Conservation (phyloP, 306 rosid genomes). For the Senna tora region DNA sequence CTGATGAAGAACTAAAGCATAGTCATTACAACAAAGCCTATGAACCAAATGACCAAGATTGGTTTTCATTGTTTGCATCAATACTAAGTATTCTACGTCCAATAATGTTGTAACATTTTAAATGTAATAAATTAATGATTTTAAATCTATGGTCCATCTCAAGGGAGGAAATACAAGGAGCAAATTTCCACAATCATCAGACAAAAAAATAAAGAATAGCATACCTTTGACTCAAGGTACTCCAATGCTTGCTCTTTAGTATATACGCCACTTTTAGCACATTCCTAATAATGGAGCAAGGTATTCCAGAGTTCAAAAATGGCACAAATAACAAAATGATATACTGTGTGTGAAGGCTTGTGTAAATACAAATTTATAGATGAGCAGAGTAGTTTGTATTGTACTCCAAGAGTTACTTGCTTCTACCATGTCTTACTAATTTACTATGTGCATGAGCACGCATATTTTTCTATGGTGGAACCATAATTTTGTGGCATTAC, state of each 20-base stretch:
- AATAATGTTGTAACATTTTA: slow-evolving; percentile 11
- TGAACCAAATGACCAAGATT: background rate
- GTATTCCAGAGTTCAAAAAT: slow-evolving; percentile 29
- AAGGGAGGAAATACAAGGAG: slow-evolving; percentile 16
- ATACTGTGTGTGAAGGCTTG: background rate
- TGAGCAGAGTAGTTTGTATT: slow-evolving; percentile 14
- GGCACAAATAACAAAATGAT: slow-evolving; percentile 24
- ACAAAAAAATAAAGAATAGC: slow-evolving; percentile 34
- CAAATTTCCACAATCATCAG: slow-evolving; percentile 15
- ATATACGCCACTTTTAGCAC: slow-evolving; percentile 60
- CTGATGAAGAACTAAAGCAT: background rate
- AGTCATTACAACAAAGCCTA: background rate
- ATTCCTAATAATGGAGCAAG: slow-evolving; percentile 62
- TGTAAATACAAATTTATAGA: background rate
- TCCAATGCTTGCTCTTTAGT: slow-evolving; percentile 75
- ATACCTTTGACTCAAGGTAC: slow-evolving; percentile 74
- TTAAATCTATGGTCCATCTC: slow-evolving; percentile 25
- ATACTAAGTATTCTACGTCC: background rate
- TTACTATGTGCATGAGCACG: slow-evolving; percentile 8
- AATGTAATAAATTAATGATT: slow-evolving; percentile 1
- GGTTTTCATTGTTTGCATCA: background rate
- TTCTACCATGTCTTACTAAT: slow-evolving; percentile 7
- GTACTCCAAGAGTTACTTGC: slow-evolving; percentile 3
- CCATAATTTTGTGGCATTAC: slow-evolving; percentile 41
- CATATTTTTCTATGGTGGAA: slow-evolving; percentile 5